Conservation (phyloP, 305 asterid genomes). For the Fraxinus albicans region DNA sequence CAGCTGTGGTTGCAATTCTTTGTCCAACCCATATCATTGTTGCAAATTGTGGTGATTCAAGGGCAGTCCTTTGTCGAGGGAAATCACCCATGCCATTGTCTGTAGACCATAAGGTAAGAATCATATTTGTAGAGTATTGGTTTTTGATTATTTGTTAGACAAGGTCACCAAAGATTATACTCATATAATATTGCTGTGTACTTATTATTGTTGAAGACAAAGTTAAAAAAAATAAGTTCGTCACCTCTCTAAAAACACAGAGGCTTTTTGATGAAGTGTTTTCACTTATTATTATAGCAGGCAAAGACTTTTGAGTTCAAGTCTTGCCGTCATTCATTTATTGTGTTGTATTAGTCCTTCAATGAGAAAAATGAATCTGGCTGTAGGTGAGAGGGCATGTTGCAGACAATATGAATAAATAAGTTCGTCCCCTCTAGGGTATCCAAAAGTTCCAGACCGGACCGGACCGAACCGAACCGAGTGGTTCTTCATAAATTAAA, state of each 20-base stretch:
- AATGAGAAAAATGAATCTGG: not conserved
- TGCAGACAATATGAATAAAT: not conserved
- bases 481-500: no score
- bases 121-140: not conserved
- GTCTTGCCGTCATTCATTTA: not conserved
- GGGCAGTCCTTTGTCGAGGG: constrained; percentile 77
- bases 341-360: not conserved
- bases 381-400: not conserved
- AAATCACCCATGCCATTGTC: constrained; percentile 61
- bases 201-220: not conserved
- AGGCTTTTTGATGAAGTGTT: not conserved
- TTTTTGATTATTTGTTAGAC: not conserved
- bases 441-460: no score
- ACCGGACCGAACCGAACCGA: no score
- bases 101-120: constrained; percentile 67
- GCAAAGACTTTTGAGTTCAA: not conserved
- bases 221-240: not conserved
- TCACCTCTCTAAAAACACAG: not conserved
- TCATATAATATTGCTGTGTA: not conserved
- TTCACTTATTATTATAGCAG: not conserved
- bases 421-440: not conserved
- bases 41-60: constrained; percentile 94
- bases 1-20: constrained; percentile 77
- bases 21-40: constrained; percentile 68
- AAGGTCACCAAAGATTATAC: not conserved